Conservation (phyloP, 2,329 filamentous ascomycete genomes). For the Pseudogymnoascus sp. region DNA sequence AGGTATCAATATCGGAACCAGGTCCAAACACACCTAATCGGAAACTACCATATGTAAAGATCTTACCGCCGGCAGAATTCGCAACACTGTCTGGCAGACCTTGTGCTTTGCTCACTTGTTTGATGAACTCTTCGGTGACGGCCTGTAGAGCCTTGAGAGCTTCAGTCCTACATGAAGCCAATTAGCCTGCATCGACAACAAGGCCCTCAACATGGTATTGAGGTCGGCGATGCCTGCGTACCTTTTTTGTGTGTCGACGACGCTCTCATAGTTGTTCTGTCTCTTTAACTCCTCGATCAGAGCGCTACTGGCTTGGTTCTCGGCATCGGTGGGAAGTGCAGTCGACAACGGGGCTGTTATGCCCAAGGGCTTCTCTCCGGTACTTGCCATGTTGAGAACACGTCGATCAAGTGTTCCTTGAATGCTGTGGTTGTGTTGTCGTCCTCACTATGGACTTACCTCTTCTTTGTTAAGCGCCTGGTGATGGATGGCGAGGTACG, state of each 20-base stretch:
- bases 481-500: neutral
- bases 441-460: neutral
- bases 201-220: neutral
- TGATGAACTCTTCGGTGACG: constrained; percentile 81
- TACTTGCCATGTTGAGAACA: constrained; percentile 23
- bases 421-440: neutral
- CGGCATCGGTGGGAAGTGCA: constrained; percentile 65
- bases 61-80: constrained; percentile 79
- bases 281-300: constrained; percentile 77
- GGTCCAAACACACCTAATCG: constrained; percentile 89
- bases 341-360: constrained; percentile 79
- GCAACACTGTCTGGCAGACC: constrained; percentile 66
- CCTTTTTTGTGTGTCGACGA: constrained; percentile 77
- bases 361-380: constrained; percentile 38
- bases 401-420: constrained; percentile 4
- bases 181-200: constrained; percentile 13
- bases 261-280: constrained; percentile 86
- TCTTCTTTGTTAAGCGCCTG: constrained; percentile 2
- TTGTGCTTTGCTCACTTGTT: constrained; percentile 53
- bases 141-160: constrained; percentile 71
- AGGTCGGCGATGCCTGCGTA: constrained; percentile 30
- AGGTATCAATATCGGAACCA: constrained; percentile 94
- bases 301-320: constrained; percentile 68
- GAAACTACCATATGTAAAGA: constrained; percentile 95
- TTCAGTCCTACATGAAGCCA: constrained; percentile 39